Base-by-base conservation (phyloP, 2,329 filamentous ascomycete genomes). In the Beauveria brongniartii region DNA sequence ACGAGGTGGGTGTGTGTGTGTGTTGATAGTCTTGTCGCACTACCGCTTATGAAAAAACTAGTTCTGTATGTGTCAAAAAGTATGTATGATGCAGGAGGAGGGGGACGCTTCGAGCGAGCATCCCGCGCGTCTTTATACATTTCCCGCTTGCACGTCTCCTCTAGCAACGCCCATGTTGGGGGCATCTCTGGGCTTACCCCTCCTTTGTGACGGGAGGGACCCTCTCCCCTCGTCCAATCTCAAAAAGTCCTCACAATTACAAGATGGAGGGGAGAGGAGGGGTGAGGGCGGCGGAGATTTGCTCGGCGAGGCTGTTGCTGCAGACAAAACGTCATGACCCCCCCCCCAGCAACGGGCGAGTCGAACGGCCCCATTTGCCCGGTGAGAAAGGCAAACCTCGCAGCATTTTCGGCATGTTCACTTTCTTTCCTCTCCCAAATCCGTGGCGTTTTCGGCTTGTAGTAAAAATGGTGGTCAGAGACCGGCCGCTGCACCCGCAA, bases 21-120 rank as follows among this genome's bases (percentile, higher is more conserved):
- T 18, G 41, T 30, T 55, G 20, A 10, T 14, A 5, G 37, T 9
- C 20, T 30, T 26, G 46, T 44, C 41, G 52, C 34, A 50, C 44
- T 46, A 20, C 41, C 58, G 16, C n/a, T 26, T 40, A 52, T 51
- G 12, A 12, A 41, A 22, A 22, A 10, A 10, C 44, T 47, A 55
- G 44, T 61, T 61, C 47, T 43, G 52, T 55, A 61, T 55, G 59
- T 61, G 59, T 61, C 52, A 55, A 48, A 50, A 37, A 37, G 34
- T 37, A 37, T 37, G 43, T 26, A 54, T 54, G 56, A 55, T 61
- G 59, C 48, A 58, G n/a, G 14, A 44, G 30, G 44, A 44, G 30
- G 44, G 41, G 37, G 43, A 41, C n/a, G 40, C 30, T 28, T 46
- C 26, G 56, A 46, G 56, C 40, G 56, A 59, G 40, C 46, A 52